Base-by-base conservation (phyloP, 495 filamentous ascomycete species). In the Penicillium paxilli region DNA sequence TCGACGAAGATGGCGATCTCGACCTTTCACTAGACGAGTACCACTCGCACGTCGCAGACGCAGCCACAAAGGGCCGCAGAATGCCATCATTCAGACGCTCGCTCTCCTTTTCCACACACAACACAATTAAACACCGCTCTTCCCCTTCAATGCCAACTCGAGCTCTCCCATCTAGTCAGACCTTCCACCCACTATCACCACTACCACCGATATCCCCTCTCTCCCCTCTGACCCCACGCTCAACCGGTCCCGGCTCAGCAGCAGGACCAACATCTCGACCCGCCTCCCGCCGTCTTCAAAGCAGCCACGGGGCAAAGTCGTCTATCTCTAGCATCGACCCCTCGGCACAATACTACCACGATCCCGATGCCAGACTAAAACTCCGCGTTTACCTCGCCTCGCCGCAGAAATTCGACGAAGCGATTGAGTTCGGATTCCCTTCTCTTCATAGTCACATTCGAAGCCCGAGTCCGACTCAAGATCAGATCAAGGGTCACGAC, bases 351-450 rank as follows among this genome's bases (percentile, higher is more conserved):
- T 87, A 96, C 67, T 96, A 96, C 60, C 90, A 89, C 67, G 91
- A 98, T 55, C 91, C 92, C 0, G 90, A 96, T 65, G 90, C 92
- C 32, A 83, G 93, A 32, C 71, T 92, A 44, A 96, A 93, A 65
- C 73, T 97, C 11, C 86, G 91, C 3, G 85, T 91, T n/a, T 96
- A 92, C 57, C 80, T 96, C 3, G 88, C 89, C 16, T 97, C 93
- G 2, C 89, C 91, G 8, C 90, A 96, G 57, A 96, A 96, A 65
- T 96, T 97, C 54, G 94, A 98, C 62, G 92, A 97, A 73, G 92
- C 90, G 1, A 81, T 96, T 48, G 90, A 94, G 64, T 96, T 94
- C 71, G 92, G 93, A 4, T 96, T 97, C 58, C 91, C 92, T 0
- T 85, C 89, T 5, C 48, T 75, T n/a, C n/a, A n/a, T n/a, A n/a